A percentile compares a stretch with the other conserved stretches of the same genome.
Evolutionary conservation across 169 alveolate genomes (phyloP).

Genomic region (Blepharisma undulans): DNA sequence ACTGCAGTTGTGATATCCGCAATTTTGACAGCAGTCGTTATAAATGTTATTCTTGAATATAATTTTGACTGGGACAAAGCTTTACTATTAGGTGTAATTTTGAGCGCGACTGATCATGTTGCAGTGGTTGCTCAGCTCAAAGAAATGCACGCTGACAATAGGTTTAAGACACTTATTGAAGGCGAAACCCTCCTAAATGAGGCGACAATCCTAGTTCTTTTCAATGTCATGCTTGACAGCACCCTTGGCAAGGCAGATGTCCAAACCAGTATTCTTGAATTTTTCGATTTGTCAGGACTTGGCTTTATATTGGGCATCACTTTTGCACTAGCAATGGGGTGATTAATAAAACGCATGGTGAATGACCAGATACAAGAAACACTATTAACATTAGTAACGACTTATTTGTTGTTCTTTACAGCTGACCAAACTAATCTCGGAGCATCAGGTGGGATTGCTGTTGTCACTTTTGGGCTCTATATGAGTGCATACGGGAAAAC

Average conservation of each 20-base stretch:
- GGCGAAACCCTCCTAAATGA: conserved; percentile 68
- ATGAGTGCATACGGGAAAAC: conserved; percentile 70
- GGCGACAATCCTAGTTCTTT: conserved; percentile 67
- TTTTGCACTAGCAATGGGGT: conserved; percentile 24
- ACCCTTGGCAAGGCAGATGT: conserved; percentile 52
- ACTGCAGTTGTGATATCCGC: conserved; percentile 61
- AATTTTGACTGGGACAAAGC: conserved; percentile 61
- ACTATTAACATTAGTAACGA: conserved; percentile 52
- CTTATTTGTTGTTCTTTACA: conserved; percentile 61
- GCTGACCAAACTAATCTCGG: conserved; percentile 52
- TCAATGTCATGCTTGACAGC: conserved; percentile 40
- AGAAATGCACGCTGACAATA: conserved; percentile 60
- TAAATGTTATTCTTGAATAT: conserved; percentile 52
- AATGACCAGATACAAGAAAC: conserved; percentile 62
- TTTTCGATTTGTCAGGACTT: conserved; percentile 39
- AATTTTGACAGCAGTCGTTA: conserved; percentile 52
- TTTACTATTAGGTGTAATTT: conserved; percentile 63
- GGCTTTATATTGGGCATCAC: conserved; percentile 48
- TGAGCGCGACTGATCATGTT: conserved; percentile 77
- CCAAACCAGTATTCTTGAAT: conserved; percentile 46
- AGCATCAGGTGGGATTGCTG: conserved; percentile 62
- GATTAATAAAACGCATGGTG: conserved; percentile 55
- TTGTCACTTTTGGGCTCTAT: conserved; percentile 67
- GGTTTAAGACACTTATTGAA: conserved; percentile 55
- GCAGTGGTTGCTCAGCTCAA: conserved; percentile 73